phyloP scores from a whole-genome alignment of 2,329 filamentous ascomycete species.

The Aureobasidium pullulans region DNA sequence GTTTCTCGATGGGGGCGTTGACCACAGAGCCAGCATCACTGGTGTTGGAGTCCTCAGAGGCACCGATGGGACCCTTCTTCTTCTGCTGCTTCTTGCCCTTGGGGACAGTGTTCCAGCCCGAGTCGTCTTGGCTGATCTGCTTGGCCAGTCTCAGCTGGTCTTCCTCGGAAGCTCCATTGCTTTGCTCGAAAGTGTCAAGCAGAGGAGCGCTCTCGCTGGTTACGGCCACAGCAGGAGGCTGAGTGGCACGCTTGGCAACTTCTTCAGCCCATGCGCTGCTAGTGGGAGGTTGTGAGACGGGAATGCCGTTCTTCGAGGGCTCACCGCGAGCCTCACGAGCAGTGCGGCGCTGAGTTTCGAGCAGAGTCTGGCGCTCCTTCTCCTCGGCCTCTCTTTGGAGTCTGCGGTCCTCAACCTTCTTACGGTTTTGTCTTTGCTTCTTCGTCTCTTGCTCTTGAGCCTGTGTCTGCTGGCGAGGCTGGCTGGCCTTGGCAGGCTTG shows the following conservation, averaged over 20 bases:
- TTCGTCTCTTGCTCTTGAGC: constrained; percentile 70
- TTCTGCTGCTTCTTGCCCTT: constrained; percentile 48
- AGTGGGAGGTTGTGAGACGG: constrained; percentile 40
- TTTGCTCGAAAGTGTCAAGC: constrained; percentile 44
- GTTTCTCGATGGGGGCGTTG: constrained; percentile 13
- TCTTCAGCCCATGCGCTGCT: constrained; percentile 48
- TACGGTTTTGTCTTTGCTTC: constrained; percentile 89
- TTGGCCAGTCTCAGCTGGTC: constrained; percentile 50
- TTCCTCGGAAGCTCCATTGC: constrained; percentile 49
- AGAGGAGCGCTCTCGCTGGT: constrained; percentile 25
- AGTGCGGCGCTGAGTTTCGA: constrained; percentile 76
- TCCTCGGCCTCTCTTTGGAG: constrained; percentile 68
- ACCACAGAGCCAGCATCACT: constrained; percentile 9
- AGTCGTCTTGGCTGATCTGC: constrained; percentile 41
- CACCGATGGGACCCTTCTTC: constrained; percentile 31
- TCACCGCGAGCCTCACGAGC: constrained; percentile 78
- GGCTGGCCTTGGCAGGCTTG: constrained; percentile 45
- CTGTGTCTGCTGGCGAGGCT: constrained; percentile 55
- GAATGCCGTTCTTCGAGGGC: constrained; percentile 69
- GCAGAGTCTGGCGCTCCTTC: constrained; percentile 63
- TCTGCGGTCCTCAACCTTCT: constrained; percentile 79
- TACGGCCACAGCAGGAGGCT: constrained; percentile 15
- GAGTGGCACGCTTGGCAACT: constrained; percentile 19
- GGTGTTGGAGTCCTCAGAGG: constrained; percentile 11
- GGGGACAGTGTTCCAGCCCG: constrained; percentile 55